Base-by-base conservation (phyloP, 2,329 filamentous ascomycete genomes). In the Fusarium sp. region DNA sequence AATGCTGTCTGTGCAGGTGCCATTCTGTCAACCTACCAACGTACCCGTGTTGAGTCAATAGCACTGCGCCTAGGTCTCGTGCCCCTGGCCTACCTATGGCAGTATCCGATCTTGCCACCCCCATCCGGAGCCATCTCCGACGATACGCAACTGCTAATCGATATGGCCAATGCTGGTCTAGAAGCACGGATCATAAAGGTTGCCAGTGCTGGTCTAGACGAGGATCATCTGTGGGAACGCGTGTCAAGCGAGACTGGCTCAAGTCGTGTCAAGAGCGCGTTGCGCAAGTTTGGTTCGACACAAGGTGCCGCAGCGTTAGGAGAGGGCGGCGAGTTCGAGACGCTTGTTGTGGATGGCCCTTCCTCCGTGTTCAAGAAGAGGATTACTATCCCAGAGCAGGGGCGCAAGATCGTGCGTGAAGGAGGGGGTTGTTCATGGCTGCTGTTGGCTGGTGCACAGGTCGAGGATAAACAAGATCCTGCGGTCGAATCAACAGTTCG, bases 251-350 rank as follows among this genome's bases (percentile, higher is more conserved):
- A 80, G 7, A 76, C 76, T 25, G 86, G 85, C 8, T 82, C 85
- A 45, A 76, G 75, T 41, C 81, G 83, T 55, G 77, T 89, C 46
- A 82, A 83, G 74, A 81, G 78, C 42, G 84, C 89, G 2, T 85
- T 93, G 77, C 82, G 83, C 51, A 86, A 88, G 67, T 97, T 97
- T 80, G 91, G 92, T 46, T 81, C 86, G 66, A 82, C 82, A 75
- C 83, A 87, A 64, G 93, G 92, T 1, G 92, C 92, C 11, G 88
- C 73, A 46, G 67, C 94, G 12, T 81, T 98, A 20, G 96, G 96
- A 2, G 96, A 98, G 78, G 96, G 96, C 8, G 96, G 96, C 5
- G 96, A 98, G 82, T 98, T 97, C 79, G 96, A 98, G 85, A 98
- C 94, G 30, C 82, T 98, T 55, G 93, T 96, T 46, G 76, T 98